Conservation (phyloP, 331 rosid species). For the Malus hybrid region DNA sequence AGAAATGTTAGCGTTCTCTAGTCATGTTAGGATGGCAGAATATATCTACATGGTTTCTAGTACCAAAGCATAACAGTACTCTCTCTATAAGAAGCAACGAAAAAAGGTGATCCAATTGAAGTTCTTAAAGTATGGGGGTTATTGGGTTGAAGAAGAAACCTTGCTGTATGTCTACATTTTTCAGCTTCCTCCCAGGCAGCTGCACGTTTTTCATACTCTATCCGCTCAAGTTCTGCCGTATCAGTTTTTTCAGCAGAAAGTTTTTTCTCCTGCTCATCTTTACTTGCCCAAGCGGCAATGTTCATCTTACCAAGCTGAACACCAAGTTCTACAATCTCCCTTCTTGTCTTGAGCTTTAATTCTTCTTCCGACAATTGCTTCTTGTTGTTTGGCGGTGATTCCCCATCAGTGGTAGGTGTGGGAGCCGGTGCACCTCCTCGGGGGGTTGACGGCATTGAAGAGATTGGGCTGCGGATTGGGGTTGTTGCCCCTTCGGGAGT, state of each 20-base stretch:
- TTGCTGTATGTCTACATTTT: conserved; percentile 74
- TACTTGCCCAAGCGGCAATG: conserved; percentile 95
- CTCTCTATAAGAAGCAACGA: not conserved
- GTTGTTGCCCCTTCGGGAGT: conserved; percentile 82
- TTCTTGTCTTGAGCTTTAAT: conserved; percentile 74
- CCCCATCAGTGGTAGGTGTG: conserved; percentile 38
- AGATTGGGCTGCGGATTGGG: conserved; percentile 75
- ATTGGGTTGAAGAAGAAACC: conserved; percentile 37
- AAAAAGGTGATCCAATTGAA: not conserved
- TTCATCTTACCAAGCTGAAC: conserved; percentile 86
- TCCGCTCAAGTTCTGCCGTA: conserved; percentile 37
- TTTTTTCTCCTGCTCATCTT: conserved; percentile 53
- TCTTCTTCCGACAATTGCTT: conserved; percentile 74
- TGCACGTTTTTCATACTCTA: conserved; percentile 77
- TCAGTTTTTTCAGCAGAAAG: conserved; percentile 22
- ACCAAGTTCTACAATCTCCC: conserved; percentile 94
- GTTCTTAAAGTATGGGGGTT: conserved; percentile 7
- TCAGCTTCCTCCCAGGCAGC: conserved; percentile 86
- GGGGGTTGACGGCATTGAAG: conserved; percentile 87
- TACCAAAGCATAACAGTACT: not conserved
- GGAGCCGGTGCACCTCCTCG: conserved; percentile 68
- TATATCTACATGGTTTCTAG: not conserved
- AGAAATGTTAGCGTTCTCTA: conserved; percentile 9
- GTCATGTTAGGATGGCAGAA: not conserved
- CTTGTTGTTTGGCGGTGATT: conserved; percentile 25